phyloP scores from a whole-genome alignment of 257 asterid species.

The Capsicum baccatum region DNA sequence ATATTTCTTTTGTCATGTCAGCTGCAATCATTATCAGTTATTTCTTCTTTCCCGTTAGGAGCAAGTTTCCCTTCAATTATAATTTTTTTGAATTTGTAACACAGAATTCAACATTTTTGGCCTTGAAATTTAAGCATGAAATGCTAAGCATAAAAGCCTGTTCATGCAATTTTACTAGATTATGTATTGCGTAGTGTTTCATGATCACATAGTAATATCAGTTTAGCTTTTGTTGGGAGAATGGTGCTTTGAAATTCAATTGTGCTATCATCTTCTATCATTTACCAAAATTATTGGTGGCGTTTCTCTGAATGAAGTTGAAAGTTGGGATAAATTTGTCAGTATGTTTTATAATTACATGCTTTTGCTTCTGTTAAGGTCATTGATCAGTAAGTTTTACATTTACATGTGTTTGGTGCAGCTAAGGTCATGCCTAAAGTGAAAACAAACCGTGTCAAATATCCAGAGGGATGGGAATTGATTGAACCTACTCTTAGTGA shows the following conservation, averaged over 20 bases:
- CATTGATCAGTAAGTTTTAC: too few relatives aligned
- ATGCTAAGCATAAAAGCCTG: not conserved
- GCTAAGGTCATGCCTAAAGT: conserved; percentile 83
- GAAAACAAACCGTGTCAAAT: conserved; percentile 77
- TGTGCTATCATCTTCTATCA: not conserved
- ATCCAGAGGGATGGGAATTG: conserved; percentile 93
- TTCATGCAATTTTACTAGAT: not conserved
- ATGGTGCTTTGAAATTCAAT: not conserved
- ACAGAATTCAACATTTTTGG: not conserved
- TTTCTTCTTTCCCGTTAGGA: not conserved
- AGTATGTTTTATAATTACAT: not conserved
- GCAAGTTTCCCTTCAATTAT: not conserved
- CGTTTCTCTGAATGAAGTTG: not conserved
- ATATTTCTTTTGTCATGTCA: not conserved
- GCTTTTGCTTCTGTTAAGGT: too few relatives aligned
- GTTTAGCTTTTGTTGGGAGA: not conserved
- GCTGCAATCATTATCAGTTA: not conserved
- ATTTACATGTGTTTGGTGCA: conserved; percentile 29
- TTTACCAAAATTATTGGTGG: not conserved
- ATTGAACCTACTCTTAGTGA: conserved; percentile 89
- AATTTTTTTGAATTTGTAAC: not conserved
- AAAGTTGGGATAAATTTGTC: not conserved
- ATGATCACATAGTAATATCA: not conserved
- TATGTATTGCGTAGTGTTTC: not conserved
- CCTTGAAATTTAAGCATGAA: conserved; percentile 8